These are phyloP conservation scores for Pestalotiopsis fici DNA, from an alignment of 2,329 filamentous ascomycete genomes.

Conservation along the genomic window DNA sequence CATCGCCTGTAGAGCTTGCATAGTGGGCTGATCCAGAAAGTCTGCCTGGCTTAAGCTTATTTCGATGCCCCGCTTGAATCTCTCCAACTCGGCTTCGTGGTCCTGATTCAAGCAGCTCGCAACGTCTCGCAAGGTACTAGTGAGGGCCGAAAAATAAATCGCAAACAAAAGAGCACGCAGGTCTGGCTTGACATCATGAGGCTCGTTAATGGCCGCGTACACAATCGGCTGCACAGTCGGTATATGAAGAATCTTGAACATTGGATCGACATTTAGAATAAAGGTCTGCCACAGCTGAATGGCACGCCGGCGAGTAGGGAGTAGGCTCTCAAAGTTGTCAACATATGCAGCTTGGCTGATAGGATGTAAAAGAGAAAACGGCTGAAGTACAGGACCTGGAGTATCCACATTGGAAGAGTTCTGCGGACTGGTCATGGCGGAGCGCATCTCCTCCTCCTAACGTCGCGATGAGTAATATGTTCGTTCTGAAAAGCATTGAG, in stretches of 20 bases:
- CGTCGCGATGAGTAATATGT: no score
- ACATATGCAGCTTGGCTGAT: no score
- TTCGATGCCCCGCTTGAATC: neutral
- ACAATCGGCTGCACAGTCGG: neutral
- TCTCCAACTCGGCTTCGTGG: neutral
- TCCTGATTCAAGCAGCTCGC: neutral
- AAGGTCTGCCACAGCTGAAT: neutral
- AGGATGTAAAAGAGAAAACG: no score
- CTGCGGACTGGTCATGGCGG: no score
- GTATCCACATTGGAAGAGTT: no score
- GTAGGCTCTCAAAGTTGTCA: neutral
- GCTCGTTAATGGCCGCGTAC: neutral
- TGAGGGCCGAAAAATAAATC: neutral
- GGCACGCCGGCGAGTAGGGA: neutral
- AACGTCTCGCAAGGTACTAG: neutral
- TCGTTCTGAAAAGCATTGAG: no score
- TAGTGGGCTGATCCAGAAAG: neutral
- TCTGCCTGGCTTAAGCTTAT: neutral
- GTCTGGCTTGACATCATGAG: neutral
- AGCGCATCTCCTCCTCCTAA: no score
- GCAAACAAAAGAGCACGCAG: neutral
- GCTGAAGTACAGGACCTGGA: no score
- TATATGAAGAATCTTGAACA: neutral
- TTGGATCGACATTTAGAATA: neutral
- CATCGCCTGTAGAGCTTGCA: neutral